Base-by-base conservation (phyloP, 2,329 filamentous ascomycete genomes). In the Penicillium capsulatum region DNA sequence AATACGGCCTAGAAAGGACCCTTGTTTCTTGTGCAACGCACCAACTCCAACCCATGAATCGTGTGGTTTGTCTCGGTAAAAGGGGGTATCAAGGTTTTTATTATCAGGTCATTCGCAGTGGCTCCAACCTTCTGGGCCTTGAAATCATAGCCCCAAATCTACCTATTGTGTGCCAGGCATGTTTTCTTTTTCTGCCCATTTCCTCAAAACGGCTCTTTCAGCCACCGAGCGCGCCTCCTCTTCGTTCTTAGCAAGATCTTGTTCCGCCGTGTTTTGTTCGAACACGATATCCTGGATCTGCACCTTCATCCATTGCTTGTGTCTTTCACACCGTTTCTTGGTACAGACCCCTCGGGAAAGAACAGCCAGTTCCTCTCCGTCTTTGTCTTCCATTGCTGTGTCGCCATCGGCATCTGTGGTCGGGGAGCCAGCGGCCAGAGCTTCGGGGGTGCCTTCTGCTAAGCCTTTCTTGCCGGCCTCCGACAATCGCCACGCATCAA, bases 261-360 rank as follows among this genome's bases (percentile, higher is more conserved):
- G 54, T 36, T 59, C 51, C n/a, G 66, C 55, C 15, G 63, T 59
- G 26, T 60, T 58, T 45, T 69, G 60, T 34, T 71, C 68, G 35
- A 72, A 70, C 3, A 59, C 47, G 15, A 66, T 61, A 31, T 73
- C 69, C 26, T 70, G 63, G 46, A 70, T 66, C 42, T 70, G 66
- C 3, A 70, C 61, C 46, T 70, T 73, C 32, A 64, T 51, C 71
- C 71, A 73, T 38, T 68, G 66, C 37, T 67, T 67, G 44, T 74
- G 71, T 44, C 69, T 55, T 42, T 72, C 66, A 42, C 71, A 74
- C 3, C 68, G 61, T 42, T 71, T 72, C 54, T 69, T 70, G 16
- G 62, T 60, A 51, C 71, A 74, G 8, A 73, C 60, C 3, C 69
- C 69, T 7, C 64, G 64, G 14, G 60, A 58, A 10, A 67, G 47